Conservation (phyloP, 768 basidiomycete genomes). For the Dioszegia aurantiaca region DNA sequence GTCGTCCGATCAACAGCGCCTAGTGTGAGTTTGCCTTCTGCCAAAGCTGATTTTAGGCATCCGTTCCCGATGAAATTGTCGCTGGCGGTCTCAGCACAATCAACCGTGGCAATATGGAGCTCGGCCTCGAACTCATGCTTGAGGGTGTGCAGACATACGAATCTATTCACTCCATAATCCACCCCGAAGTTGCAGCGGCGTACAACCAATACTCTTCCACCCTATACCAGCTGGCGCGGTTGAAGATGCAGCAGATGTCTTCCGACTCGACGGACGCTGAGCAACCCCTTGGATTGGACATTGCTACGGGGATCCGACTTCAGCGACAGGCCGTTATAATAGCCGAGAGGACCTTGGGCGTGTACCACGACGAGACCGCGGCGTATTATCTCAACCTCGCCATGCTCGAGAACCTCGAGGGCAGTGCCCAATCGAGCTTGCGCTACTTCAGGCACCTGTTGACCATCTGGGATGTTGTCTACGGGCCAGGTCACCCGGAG, state of each 20-base stretch:
- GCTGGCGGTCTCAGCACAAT: slow-evolving; percentile 52
- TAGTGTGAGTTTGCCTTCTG: slow-evolving; percentile 37
- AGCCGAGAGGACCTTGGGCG: slow-evolving; percentile 53
- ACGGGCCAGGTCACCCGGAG: slow-evolving; percentile 54
- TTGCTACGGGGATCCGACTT: slow-evolving; percentile 51
- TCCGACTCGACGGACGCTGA: slow-evolving; percentile 47
- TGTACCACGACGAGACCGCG: slow-evolving; percentile 53
- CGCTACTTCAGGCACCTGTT: slow-evolving; percentile 53
- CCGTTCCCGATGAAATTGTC: slow-evolving; percentile 54
- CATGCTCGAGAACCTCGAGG: slow-evolving; percentile 54
- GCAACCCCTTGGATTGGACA: slow-evolving; percentile 46
- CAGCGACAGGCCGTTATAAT: slow-evolving; percentile 55
- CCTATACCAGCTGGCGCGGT: slow-evolving; percentile 52
- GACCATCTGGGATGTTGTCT: slow-evolving; percentile 52
- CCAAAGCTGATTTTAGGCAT: slow-evolving; percentile 12
- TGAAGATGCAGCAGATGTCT: slow-evolving; percentile 46
- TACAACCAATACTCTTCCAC: slow-evolving; percentile 54
- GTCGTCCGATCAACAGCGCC: slow-evolving; percentile 53
- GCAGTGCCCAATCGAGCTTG: slow-evolving; percentile 50
- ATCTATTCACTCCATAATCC: slow-evolving; percentile 54
- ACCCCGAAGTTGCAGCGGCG: slow-evolving; percentile 54
- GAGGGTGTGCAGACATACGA: slow-evolving; percentile 55
- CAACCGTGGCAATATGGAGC: slow-evolving; percentile 50
- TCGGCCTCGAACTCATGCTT: slow-evolving; percentile 54
- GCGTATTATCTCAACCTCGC: slow-evolving; percentile 55